A percentile compares a stretch with the other conserved stretches of the same genome.
These are phyloP conservation scores for Metschnikowia noctiluminum DNA, from an alignment of 805 yeast genomes.

Conservation along the genomic window DNA sequence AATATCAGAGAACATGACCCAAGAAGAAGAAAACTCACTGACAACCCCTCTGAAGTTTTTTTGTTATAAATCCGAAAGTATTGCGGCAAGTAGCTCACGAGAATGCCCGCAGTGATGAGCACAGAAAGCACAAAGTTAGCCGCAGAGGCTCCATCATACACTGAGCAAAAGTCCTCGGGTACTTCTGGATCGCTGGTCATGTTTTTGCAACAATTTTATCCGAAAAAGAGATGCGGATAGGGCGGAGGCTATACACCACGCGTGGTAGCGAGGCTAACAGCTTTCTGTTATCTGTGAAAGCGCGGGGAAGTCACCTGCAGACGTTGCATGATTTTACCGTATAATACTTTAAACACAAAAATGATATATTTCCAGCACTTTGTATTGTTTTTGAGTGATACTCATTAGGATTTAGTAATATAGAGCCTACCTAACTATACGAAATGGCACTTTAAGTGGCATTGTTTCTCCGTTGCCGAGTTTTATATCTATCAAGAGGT, in stretches of 20 bases:
- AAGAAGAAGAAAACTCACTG: slow-evolving; percentile 66
- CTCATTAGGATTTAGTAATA: neutral
- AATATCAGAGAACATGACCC: slow-evolving; percentile 69
- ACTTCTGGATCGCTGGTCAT: neutral
- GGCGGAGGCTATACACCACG: neutral
- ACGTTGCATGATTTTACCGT: neutral
- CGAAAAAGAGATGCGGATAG: neutral
- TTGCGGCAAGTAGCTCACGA: slow-evolving; percentile 73
- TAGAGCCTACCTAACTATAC: slow-evolving; percentile 3
- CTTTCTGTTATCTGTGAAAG: neutral
- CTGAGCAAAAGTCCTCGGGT: slow-evolving; percentile 31
- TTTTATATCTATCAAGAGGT: slow-evolving; percentile 18
- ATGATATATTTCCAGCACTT: neutral
- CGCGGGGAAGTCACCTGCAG: neutral
- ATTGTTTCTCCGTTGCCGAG: slow-evolving; percentile 20
- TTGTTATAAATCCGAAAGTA: slow-evolving; percentile 56
- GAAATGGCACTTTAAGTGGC: slow-evolving; percentile 20
- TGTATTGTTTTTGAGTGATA: neutral
- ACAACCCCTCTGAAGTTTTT: slow-evolving; percentile 71
- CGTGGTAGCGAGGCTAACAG: neutral
- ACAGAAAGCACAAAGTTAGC: slow-evolving; percentile 49
- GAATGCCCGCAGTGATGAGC: slow-evolving; percentile 61
- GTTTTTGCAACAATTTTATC: neutral
- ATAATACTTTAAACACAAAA: neutral
- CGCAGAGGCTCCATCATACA: slow-evolving; percentile 48